These are phyloP conservation scores for Vitis hybrid DNA, from an alignment of 177 flowering plant genomes.

Conservation along the genomic window DNA sequence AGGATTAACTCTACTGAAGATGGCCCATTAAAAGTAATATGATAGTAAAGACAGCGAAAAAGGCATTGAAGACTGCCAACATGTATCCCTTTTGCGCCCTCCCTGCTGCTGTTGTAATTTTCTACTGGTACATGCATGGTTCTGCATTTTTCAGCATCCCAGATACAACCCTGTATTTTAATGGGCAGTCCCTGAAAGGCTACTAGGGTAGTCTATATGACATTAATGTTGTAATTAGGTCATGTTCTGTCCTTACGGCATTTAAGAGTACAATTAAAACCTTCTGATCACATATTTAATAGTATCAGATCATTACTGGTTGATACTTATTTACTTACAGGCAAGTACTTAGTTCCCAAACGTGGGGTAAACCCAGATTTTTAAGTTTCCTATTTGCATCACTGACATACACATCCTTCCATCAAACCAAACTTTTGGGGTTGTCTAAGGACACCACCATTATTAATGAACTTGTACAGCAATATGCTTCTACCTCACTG, in stretches of 20 bases:
- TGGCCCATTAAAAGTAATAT: not conserved
- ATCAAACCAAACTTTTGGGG: too few species aligned
- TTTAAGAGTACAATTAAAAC: not conserved
- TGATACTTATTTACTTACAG: not conserved
- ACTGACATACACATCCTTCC: too few species aligned
- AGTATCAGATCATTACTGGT: not conserved
- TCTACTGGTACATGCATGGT: not conserved
- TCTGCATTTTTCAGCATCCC: not conserved
- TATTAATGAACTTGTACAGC: too few species aligned
- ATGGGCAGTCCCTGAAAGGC: not conserved
- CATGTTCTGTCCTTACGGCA: not conserved
- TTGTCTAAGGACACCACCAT: too few species aligned
- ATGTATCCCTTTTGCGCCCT: not conserved
- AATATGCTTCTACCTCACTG: too few species aligned
- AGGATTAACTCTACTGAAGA: not conserved
- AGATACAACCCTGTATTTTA: not conserved
- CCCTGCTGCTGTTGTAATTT: not conserved
- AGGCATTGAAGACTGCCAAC: not conserved
- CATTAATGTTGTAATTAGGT: slow-evolving; percentile 5
- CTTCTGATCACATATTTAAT: not conserved
- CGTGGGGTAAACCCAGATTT: too few species aligned
- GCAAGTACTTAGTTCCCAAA: not conserved
- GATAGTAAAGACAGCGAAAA: not conserved
- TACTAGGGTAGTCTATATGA: not conserved
- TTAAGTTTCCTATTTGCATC: too few species aligned